phyloP scores from a whole-genome alignment of 1,139 yeast genomes.

The Yamadazyma triangularis region DNA sequence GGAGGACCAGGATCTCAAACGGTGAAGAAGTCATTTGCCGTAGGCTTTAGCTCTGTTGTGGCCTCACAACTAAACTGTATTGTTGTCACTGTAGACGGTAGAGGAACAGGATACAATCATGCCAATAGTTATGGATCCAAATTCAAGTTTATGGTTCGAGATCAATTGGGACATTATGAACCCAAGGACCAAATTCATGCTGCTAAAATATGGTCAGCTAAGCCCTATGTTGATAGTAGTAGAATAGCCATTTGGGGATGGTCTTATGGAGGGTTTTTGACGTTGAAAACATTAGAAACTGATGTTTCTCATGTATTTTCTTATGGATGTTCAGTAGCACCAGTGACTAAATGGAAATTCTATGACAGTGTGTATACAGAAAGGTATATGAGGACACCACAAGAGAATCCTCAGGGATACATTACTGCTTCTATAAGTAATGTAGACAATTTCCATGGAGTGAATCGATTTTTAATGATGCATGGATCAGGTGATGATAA shows the following conservation, averaged over 20 bases:
- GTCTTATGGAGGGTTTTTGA: constrained; percentile 80
- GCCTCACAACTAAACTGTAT: constrained; percentile 67
- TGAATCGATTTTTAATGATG: constrained; percentile 60
- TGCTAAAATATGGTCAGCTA: constrained; percentile 53
- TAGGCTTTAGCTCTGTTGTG: constrained; percentile 59
- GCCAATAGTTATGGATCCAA: constrained; percentile 34
- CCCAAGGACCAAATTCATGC: constrained; percentile 69
- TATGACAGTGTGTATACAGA: constrained; percentile 79
- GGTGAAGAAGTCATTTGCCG: constrained; percentile 49
- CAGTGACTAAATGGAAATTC: constrained; percentile 73
- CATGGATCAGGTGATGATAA: constrained; percentile 85
- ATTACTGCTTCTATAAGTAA: constrained; percentile 48
- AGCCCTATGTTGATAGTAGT: constrained; percentile 51
- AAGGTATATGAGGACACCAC: constrained; percentile 70
- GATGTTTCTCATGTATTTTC: constrained; percentile 59
- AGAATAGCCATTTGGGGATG: constrained; percentile 78
- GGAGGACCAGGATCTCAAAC: constrained; percentile 84
- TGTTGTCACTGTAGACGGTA: constrained; percentile 77
- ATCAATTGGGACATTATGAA: constrained; percentile 62
- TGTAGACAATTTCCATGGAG: constrained; percentile 42
- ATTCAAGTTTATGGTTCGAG: constrained; percentile 62
- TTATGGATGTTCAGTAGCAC: constrained; percentile 75
- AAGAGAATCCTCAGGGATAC: constrained; percentile 57
- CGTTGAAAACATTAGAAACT: constrained; percentile 66
- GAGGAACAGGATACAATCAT: constrained; percentile 73